Conservation (phyloP, 1,139 yeast genomes). For the Saccharomyces hybrid region DNA sequence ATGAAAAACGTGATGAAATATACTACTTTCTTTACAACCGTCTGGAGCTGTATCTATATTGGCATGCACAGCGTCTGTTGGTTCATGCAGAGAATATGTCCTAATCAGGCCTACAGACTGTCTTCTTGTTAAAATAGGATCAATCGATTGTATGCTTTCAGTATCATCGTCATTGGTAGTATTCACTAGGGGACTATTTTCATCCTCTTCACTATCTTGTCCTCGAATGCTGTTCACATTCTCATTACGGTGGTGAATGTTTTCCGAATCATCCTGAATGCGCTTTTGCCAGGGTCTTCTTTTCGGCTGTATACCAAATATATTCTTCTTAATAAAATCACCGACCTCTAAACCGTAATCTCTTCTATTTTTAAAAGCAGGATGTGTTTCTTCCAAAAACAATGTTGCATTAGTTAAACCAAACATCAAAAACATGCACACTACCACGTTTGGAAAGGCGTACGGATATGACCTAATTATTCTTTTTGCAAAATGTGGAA, state of each 20-base stretch:
- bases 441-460: slow-evolving; percentile 52
- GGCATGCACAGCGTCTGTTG: slow-evolving; percentile 16
- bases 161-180: slow-evolving; percentile 10
- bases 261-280: slow-evolving; percentile 12
- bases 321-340: slow-evolving; percentile 34
- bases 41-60: slow-evolving; percentile 10
- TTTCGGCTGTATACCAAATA: slow-evolving; percentile 33
- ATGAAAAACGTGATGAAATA: slow-evolving; percentile 29
- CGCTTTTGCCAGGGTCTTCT: slow-evolving; percentile 31
- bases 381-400: slow-evolving; percentile 57
- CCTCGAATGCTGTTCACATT: not conserved
- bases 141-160: slow-evolving; percentile 27
- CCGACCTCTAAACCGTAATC: slow-evolving; percentile 51
- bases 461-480: slow-evolving; percentile 45
- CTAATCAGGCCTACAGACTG: slow-evolving; percentile 37
- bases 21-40: slow-evolving; percentile 16
- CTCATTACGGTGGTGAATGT: not conserved
- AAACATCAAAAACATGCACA: slow-evolving; percentile 36
- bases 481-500: slow-evolving; percentile 13
- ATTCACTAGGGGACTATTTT: not conserved
- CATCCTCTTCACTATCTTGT: not conserved
- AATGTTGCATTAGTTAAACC: slow-evolving; percentile 41
- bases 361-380: slow-evolving; percentile 34
- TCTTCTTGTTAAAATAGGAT: slow-evolving; percentile 33
- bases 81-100: slow-evolving; percentile 35